Percentiles rank a stretch among this genome's conserved stretches.
These are phyloP conservation scores for Achaetomium macrosporum DNA, from an alignment of 2,329 filamentous ascomycete genomes.

Conservation along the genomic window DNA sequence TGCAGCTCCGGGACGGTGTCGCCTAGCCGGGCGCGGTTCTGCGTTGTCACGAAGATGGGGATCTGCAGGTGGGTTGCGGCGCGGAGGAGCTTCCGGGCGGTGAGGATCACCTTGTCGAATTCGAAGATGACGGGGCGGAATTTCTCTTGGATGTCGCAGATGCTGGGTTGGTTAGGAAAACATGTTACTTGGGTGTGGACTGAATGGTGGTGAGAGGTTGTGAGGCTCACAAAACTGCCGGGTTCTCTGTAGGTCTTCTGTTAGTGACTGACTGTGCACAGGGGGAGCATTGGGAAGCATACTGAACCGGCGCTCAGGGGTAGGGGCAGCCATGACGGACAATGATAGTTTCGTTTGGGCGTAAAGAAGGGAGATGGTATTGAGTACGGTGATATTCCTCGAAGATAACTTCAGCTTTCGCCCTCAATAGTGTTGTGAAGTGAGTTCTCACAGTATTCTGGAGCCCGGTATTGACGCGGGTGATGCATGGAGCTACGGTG, in stretches of 20 bases:
- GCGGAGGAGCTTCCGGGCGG: slow-evolving; percentile 62
- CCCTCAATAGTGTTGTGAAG: too few species aligned
- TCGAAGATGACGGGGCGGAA: slow-evolving; percentile 79
- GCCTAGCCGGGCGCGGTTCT: slow-evolving; percentile 73
- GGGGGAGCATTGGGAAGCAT: not conserved
- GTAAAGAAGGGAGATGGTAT: not conserved
- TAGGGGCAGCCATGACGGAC: slow-evolving; percentile 17
- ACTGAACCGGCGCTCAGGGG: slow-evolving; percentile 22
- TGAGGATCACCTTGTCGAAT: slow-evolving; percentile 73
- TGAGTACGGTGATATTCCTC: too few species aligned
- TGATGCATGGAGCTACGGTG: not conserved
- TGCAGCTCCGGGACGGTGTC: slow-evolving; percentile 69
- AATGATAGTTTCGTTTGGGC: not conserved
- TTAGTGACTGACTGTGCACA: not conserved
- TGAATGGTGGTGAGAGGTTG: not conserved
- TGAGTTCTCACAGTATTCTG: too few species aligned
- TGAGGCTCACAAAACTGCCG: slow-evolving; percentile 43
- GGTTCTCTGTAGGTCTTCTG: slow-evolving; percentile 35
- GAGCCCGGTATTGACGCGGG: too few species aligned
- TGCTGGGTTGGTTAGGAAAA: slow-evolving; percentile 42
- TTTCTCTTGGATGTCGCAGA: slow-evolving; percentile 94
- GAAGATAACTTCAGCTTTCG: too few species aligned
- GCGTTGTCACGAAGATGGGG: slow-evolving; percentile 81
- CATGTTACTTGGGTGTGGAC: not conserved
- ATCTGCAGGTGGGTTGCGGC: slow-evolving; percentile 62